phyloP scores from a whole-genome alignment of 768 basidiomycete species.

The Mrakia blollopis region DNA sequence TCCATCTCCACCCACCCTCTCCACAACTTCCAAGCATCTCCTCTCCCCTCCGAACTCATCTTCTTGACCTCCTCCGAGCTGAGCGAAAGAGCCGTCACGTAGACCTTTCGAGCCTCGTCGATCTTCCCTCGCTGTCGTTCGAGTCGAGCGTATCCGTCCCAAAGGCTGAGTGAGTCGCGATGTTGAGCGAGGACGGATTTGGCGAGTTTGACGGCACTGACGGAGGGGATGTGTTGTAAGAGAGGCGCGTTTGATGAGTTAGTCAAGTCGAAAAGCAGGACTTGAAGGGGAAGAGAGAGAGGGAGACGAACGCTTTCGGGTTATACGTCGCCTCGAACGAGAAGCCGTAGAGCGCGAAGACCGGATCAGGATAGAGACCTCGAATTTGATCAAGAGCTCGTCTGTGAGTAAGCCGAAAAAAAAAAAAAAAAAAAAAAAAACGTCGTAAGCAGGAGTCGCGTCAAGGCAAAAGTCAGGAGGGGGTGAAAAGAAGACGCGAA shows the following conservation, averaged over 20 bases:
- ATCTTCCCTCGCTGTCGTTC: slow-evolving; percentile 43
- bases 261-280: not conserved
- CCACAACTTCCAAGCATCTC: slow-evolving; percentile 39
- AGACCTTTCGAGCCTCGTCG: slow-evolving; percentile 46
- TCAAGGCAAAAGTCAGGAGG: not conserved
- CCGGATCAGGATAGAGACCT: slow-evolving; percentile 38
- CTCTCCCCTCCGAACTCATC: slow-evolving; percentile 27
- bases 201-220: slow-evolving; percentile 44
- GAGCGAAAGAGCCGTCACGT: slow-evolving; percentile 42
- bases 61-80: slow-evolving; percentile 14
- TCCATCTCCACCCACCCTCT: slow-evolving; percentile 48
- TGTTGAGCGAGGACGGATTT: slow-evolving; percentile 42
- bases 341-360: slow-evolving; percentile 41
- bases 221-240: not conserved
- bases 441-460: too few relatives aligned
- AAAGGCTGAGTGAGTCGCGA: slow-evolving; percentile 44
- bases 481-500: not conserved
- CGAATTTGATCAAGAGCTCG: slow-evolving; percentile 37
- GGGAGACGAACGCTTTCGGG: slow-evolving; percentile 37
- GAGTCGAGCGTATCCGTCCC: slow-evolving; percentile 47
- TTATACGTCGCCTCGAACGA: slow-evolving; percentile 41
- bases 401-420: slow-evolving; percentile 25
- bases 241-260: not conserved
- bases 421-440: too few relatives aligned
- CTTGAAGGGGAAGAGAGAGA: not conserved